Percentiles rank a stretch among this genome's conserved stretches.
Conservation (phyloP, 352 stramenopile genomes). For the Globisporangium middletonii region DNA sequence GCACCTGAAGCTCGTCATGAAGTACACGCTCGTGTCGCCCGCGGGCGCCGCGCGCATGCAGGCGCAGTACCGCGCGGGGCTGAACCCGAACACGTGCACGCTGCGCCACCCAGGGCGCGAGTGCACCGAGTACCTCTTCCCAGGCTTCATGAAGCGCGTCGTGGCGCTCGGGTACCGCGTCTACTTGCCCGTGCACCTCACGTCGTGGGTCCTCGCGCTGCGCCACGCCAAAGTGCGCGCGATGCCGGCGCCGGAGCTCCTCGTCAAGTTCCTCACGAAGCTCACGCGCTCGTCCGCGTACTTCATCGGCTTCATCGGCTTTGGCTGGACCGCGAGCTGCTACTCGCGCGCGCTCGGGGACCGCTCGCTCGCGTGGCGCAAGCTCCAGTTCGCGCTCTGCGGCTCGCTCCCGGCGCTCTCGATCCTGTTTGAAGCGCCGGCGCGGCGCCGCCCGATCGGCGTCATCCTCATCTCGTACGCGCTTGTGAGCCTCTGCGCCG, state of each 20-base stretch:
- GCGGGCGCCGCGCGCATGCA: conserved; percentile 28
- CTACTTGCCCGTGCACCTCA: conserved; percentile 54
- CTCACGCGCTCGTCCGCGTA: conserved; percentile 46
- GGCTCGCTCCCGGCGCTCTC: conserved; percentile 38
- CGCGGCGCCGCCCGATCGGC: conserved; percentile 37
- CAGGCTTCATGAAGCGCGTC: conserved; percentile 32
- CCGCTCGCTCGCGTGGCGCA: conserved; percentile 35
- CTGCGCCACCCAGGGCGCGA: conserved; percentile 32
- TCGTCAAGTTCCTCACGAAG: conserved; percentile 25
- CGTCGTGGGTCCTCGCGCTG: conserved; percentile 39
- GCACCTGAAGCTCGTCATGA: conserved; percentile 54
- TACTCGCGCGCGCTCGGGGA: conserved; percentile 32
- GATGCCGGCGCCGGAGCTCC: conserved; percentile 22
- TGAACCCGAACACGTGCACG: conserved; percentile 44
- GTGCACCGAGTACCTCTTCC: conserved; percentile 38
- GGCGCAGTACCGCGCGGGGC: conserved; percentile 27
- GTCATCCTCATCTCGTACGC: conserved; percentile 60
- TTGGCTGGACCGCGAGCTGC: conserved; percentile 44
- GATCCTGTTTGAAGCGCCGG: conserved; percentile 47
- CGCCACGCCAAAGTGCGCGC: conserved; percentile 31
- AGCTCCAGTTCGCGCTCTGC: conserved; percentile 45
- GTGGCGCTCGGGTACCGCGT: conserved; percentile 33
- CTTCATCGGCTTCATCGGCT: conserved; percentile 44
- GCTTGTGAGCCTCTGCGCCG: conserved; percentile 43
- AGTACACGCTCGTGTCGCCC: conserved; percentile 43